These are phyloP conservation scores for Exophiala bonariae DNA, from an alignment of 2,329 filamentous ascomycete species.

Conservation along the genomic window DNA sequence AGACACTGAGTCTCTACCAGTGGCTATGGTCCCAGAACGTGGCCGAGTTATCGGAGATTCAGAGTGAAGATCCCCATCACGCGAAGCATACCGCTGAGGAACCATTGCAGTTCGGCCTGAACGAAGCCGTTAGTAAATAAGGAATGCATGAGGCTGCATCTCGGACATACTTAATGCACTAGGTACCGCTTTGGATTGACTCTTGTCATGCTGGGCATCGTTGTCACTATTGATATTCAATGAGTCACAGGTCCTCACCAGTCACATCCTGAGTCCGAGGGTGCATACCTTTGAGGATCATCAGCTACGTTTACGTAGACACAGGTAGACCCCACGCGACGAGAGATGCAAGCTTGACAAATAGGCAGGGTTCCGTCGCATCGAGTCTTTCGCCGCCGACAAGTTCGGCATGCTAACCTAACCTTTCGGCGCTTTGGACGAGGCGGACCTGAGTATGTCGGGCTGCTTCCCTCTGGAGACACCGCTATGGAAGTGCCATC, in stretches of 20 bases:
- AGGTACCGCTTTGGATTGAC: not conserved
- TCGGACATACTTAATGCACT: too few relatives aligned
- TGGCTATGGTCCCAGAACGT: not conserved
- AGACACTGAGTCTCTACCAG: not conserved
- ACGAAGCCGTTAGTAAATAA: not conserved
- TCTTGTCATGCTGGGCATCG: not conserved
- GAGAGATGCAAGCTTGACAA: constrained; percentile 4
- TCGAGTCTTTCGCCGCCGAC: constrained; percentile 10
- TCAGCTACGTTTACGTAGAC: constrained; percentile 2
- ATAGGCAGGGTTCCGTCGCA: constrained; percentile 10
- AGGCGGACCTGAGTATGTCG: not conserved
- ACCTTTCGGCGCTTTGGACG: constrained; percentile 6
- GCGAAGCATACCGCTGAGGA: not conserved
- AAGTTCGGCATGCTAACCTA: constrained; percentile 7
- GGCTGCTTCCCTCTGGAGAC: not conserved
- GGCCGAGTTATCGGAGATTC: not conserved
- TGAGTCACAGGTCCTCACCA: not conserved
- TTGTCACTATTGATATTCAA: not conserved
- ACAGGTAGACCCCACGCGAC: constrained; percentile 3
- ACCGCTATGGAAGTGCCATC: not conserved
- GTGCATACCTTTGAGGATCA: not conserved
- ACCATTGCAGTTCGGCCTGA: too few relatives aligned
- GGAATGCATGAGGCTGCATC: too few relatives aligned
- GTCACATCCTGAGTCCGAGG: not conserved
- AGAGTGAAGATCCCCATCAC: not conserved